These are phyloP conservation scores for Candida peoriensis DNA, from an alignment of 805 yeast genomes.

Conservation along the genomic window DNA sequence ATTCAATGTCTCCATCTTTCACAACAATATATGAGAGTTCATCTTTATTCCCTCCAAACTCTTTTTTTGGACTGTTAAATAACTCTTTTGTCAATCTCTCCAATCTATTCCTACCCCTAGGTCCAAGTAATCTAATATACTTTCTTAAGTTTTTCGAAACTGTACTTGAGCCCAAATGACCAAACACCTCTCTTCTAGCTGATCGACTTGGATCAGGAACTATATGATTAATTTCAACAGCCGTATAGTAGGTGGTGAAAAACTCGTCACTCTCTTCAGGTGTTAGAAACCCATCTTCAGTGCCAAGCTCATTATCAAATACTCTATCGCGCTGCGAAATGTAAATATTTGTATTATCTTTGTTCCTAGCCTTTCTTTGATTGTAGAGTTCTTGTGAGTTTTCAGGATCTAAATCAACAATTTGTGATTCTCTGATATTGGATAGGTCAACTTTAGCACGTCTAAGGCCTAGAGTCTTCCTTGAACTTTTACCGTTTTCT, in stretches of 20 bases:
- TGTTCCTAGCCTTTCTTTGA: background rate
- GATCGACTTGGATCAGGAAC: constrained; percentile 11
- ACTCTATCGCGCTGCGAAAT: constrained; percentile 12
- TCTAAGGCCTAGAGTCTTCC: constrained; percentile 5
- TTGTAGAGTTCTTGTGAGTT: constrained; percentile 1
- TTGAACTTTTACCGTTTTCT: constrained; percentile 3
- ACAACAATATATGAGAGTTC: constrained; percentile 2
- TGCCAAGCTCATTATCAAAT: constrained; percentile 4
- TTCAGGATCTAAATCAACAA: constrained; percentile 15
- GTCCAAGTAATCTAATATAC: constrained; percentile 5
- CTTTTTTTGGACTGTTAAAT: constrained; percentile 1
- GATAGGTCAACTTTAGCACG: constrained; percentile 6
- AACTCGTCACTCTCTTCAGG: constrained; percentile 14
- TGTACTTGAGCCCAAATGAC: constrained; percentile 11
- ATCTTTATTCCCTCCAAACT: constrained; percentile 4
- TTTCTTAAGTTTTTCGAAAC: constrained; percentile 12
- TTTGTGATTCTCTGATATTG: constrained; percentile 10
- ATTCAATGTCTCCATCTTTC: background rate
- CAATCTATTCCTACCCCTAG: constrained; percentile 9
- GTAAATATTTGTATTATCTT: constrained; percentile 1
- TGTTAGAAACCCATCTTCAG: constrained; percentile 17
- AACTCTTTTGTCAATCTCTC: constrained; percentile 7
- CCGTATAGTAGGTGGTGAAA: constrained; percentile 11
- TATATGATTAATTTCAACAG: constrained; percentile 3
- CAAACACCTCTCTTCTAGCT: constrained; percentile 9